phyloP scores from a whole-genome alignment of 2,329 filamentous ascomycete genomes.

The Aspergillus floridensis region DNA sequence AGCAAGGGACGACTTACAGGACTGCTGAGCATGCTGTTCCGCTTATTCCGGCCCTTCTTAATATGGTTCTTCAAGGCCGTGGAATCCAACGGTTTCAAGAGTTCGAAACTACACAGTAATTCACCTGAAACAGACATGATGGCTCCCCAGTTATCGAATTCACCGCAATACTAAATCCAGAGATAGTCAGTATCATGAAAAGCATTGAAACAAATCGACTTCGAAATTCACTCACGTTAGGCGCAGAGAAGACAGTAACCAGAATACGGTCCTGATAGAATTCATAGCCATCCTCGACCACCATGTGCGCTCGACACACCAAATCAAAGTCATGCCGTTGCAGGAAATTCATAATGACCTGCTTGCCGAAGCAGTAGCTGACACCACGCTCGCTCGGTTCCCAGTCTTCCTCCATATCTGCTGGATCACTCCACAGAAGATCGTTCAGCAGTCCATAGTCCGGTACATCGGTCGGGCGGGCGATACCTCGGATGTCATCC shows the following conservation, averaged over 20 bases:
- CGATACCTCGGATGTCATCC: slow-evolving; percentile 97
- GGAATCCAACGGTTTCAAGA: slow-evolving; percentile 93
- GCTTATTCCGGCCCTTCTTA: slow-evolving; percentile 94
- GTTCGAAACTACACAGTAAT: slow-evolving; percentile 92
- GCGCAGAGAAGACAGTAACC: slow-evolving; percentile 95
- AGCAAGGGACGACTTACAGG: slow-evolving; percentile 64
- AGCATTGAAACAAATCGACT: not conserved
- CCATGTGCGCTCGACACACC: slow-evolving; percentile 97
- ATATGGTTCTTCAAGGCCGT: slow-evolving; percentile 97
- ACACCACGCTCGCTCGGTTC: slow-evolving; percentile 95
- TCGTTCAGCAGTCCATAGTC: slow-evolving; percentile 96
- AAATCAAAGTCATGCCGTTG: slow-evolving; percentile 94
- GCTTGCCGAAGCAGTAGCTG: slow-evolving; percentile 97
- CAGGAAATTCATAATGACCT: slow-evolving; percentile 95
- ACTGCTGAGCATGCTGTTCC: slow-evolving; percentile 93
- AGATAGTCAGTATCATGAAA: slow-evolving; percentile 23
- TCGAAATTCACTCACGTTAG: slow-evolving; percentile 68
- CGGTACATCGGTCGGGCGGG: slow-evolving; percentile 91
- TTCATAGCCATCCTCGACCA: slow-evolving; percentile 97
- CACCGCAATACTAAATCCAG: slow-evolving; percentile 78
- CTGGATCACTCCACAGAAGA: slow-evolving; percentile 93
- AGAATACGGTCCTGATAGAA: slow-evolving; percentile 95
- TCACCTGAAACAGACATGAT: slow-evolving; percentile 97
- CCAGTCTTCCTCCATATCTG: slow-evolving; percentile 98
- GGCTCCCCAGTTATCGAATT: slow-evolving; percentile 98